phyloP scores from a whole-genome alignment of 2,329 filamentous ascomycete species.

The Penicillium verrucosum region DNA sequence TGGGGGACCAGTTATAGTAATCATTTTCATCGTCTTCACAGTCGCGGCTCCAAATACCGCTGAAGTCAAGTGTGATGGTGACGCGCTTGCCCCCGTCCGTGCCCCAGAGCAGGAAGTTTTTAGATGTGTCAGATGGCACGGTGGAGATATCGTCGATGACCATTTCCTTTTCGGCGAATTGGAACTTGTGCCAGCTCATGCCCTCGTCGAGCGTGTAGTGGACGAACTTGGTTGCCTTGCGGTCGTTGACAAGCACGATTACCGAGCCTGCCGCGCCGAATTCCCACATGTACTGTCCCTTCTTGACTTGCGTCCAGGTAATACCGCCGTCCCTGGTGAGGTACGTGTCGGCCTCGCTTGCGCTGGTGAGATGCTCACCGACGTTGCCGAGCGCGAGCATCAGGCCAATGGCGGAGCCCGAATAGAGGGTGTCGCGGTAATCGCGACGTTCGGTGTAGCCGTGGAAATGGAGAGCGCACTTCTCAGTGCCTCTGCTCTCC shows the following conservation, averaged over 20 bases:
- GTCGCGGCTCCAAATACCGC: conserved; percentile 66
- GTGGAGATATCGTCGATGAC: conserved; percentile 79
- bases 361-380: conserved; percentile 63
- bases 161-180: conserved; percentile 70
- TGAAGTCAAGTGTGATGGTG: conserved; percentile 85
- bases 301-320: conserved; percentile 78
- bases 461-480: conserved; percentile 87
- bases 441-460: conserved; percentile 90
- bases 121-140: conserved; percentile 80
- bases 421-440: conserved; percentile 80
- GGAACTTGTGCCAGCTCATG: conserved; percentile 69
- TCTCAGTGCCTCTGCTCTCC: conserved; percentile 52
- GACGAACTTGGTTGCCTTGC: conserved; percentile 63
- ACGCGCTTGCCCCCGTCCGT: conserved; percentile 57
- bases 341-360: conserved; percentile 79
- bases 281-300: conserved; percentile 88
- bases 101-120: conserved; percentile 91
- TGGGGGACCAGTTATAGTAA: conserved; percentile 84
- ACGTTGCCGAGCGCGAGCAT: conserved; percentile 94
- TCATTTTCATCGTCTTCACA: conserved; percentile 65
- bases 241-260: conserved; percentile 77
- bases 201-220: conserved; percentile 82
- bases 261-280: conserved; percentile 94
- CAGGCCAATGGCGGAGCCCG: conserved; percentile 79
- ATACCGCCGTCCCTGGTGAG: conserved; percentile 89